A percentile compares a stretch with the other conserved stretches of the same genome.
These are phyloP conservation scores for Pseudopyrenochaeta lycopersici DNA, from an alignment of 2,329 filamentous ascomycete species.

Conservation along the genomic window DNA sequence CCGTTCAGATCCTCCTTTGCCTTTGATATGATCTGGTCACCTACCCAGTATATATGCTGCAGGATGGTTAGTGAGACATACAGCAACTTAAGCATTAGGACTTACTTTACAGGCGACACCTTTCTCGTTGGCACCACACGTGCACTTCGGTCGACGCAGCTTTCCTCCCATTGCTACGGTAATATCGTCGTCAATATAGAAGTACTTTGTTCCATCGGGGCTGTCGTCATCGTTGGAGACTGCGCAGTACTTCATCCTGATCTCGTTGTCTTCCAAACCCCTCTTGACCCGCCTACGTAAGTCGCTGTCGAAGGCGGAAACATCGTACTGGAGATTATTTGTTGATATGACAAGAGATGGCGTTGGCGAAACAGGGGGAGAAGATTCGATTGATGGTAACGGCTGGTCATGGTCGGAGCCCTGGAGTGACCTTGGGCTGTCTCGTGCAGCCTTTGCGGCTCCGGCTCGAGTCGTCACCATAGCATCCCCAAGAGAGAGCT, in stretches of 20 bases:
- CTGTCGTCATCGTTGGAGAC: slow-evolving; percentile 33
- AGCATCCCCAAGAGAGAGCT: slow-evolving; percentile 46
- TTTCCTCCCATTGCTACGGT: slow-evolving; percentile 43
- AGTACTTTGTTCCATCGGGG: slow-evolving; percentile 35
- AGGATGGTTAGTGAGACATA: slow-evolving; percentile 5
- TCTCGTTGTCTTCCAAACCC: slow-evolving; percentile 45
- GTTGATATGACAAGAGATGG: slow-evolving; percentile 45
- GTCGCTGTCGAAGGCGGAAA: slow-evolving; percentile 41
- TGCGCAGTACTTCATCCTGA: slow-evolving; percentile 48
- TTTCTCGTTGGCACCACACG: slow-evolving; percentile 45
- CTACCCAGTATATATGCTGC: slow-evolving; percentile 52
- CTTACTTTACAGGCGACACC: slow-evolving; percentile 47
- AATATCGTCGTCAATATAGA: slow-evolving; percentile 48
- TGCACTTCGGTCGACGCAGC: slow-evolving; percentile 39
- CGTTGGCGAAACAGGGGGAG: slow-evolving; percentile 34
- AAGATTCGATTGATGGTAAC: slow-evolving; percentile 30
- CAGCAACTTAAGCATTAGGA: background rate
- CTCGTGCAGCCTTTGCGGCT: slow-evolving; percentile 39
- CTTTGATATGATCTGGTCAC: slow-evolving; percentile 44
- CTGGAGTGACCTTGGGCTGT: slow-evolving; percentile 23
- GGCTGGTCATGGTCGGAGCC: slow-evolving; percentile 32
- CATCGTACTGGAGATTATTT: slow-evolving; percentile 46
- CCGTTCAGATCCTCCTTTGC: slow-evolving; percentile 28
- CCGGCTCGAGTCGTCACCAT: slow-evolving; percentile 51
- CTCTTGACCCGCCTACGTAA: slow-evolving; percentile 40